phyloP scores from a whole-genome alignment of 192 early-diverging fungal genomes.

The Coemansia guatemalensis region DNA sequence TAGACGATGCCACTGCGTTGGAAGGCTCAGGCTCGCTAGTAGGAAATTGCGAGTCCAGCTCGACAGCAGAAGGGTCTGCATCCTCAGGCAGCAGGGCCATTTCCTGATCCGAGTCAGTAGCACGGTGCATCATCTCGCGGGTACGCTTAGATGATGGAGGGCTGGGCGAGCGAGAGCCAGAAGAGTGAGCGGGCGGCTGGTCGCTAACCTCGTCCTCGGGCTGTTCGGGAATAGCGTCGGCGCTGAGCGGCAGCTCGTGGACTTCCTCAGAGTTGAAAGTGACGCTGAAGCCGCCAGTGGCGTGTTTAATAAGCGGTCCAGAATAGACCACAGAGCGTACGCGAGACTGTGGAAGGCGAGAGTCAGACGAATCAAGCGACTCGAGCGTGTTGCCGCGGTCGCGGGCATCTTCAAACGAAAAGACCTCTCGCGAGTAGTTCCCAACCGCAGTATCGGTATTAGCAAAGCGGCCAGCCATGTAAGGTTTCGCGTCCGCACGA shows the following conservation, averaged over 20 bases:
- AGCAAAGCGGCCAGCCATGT: constrained; percentile 45
- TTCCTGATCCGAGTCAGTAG: not conserved
- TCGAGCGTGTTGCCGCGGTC: constrained; percentile 26
- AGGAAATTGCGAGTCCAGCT: not conserved
- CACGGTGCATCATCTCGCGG: constrained; percentile 10
- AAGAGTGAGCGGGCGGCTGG: not conserved
- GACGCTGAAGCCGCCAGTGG: constrained; percentile 47
- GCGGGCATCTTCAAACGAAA: constrained; percentile 24
- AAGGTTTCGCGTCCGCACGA: constrained; percentile 7
- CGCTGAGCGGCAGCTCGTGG: constrained; percentile 31
- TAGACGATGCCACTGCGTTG: not conserved
- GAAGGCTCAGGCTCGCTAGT: not conserved
- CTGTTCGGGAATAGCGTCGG: constrained; percentile 23
- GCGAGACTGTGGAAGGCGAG: constrained; percentile 11
- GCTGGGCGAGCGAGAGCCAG: not conserved
- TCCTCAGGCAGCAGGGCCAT: not conserved
- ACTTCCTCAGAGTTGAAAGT: constrained; percentile 50
- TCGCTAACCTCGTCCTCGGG: constrained; percentile 8
- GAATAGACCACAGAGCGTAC: constrained; percentile 48
- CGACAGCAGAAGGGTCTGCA: not conserved
- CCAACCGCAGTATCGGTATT: constrained; percentile 43
- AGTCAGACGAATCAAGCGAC: constrained; percentile 11
- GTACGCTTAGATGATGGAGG: constrained; percentile 19
- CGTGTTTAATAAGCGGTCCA: constrained; percentile 37
- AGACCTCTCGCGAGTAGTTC: constrained; percentile 36